A percentile compares a stretch with the other conserved stretches of the same genome.
Conservation (phyloP, 2,329 filamentous ascomycete genomes). For the Pestalotiopsis sp. region DNA sequence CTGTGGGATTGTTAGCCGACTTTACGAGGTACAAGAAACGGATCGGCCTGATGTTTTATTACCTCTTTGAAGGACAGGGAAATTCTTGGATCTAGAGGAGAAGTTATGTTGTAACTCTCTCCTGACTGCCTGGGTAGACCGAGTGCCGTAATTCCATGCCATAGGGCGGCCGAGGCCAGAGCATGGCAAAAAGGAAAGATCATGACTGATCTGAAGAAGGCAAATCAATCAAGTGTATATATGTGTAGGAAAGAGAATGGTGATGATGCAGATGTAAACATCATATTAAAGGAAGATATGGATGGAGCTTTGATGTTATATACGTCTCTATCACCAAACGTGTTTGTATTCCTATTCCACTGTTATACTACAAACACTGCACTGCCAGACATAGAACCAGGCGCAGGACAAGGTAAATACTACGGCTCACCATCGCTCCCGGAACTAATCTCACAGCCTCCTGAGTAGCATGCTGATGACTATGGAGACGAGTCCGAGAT, state of each 20-base stretch:
- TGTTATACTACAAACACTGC: background rate
- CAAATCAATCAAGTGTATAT: background rate
- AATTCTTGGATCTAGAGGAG: background rate
- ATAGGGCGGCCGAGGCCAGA: background rate
- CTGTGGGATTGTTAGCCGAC: background rate
- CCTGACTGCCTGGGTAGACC: background rate
- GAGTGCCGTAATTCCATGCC: background rate
- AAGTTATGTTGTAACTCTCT: background rate
- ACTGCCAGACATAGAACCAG: background rate
- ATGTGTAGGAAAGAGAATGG: background rate
- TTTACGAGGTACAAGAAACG: background rate
- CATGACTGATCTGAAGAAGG: background rate
- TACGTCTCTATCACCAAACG: background rate
- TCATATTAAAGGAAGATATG: background rate
- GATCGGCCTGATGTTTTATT: background rate
- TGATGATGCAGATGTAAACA: background rate
- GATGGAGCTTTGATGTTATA: background rate
- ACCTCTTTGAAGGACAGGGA: constrained; percentile 6
- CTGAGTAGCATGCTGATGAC: background rate
- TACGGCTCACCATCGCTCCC: background rate
- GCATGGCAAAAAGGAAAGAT: background rate
- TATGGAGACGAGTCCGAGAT: background rate
- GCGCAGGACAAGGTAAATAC: background rate
- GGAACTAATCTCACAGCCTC: background rate
- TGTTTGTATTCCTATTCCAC: background rate